phyloP scores from a whole-genome alignment of 345 rosid genomes.

The Eucalyptus grandis region DNA sequence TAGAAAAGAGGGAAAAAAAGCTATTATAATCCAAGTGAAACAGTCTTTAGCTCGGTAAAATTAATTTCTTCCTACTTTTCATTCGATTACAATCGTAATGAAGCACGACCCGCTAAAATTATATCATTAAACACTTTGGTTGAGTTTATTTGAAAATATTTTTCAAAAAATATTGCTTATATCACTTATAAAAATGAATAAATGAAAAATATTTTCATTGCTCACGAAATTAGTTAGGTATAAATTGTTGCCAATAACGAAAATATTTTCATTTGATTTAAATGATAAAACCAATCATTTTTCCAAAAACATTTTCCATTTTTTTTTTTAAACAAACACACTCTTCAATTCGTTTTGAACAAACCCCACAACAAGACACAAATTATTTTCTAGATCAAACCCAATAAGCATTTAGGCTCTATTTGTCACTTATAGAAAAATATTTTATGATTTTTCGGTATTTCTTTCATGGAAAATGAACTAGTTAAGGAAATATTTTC shows the following conservation, averaged over 20 bases:
- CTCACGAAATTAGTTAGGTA: background rate
- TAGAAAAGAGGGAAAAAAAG: background rate
- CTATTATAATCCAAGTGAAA: background rate
- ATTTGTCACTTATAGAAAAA: fast-evolving
- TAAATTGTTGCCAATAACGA: no score
- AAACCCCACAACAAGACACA: background rate
- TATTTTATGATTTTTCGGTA: fast-evolving
- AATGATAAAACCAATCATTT: background rate
- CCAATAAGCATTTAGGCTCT: background rate
- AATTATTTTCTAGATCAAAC: background rate
- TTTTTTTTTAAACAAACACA: no score
- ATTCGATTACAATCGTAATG: no score
- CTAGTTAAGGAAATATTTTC: no score
- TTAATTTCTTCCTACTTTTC: background rate
- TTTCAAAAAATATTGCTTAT: no score
- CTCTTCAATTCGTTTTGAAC: background rate
- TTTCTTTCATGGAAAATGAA: no score
- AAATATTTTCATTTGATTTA: no score
- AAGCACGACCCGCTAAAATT: background rate
- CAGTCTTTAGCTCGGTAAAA: background rate
- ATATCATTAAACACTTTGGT: background rate
- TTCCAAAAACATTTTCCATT: no score
- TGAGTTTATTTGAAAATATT: no score
- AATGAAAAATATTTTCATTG: background rate
- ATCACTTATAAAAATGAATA: background rate